phyloP scores from a whole-genome alignment of 1,284 basidiomycete genomes.

The Wolfiporia cocos region DNA sequence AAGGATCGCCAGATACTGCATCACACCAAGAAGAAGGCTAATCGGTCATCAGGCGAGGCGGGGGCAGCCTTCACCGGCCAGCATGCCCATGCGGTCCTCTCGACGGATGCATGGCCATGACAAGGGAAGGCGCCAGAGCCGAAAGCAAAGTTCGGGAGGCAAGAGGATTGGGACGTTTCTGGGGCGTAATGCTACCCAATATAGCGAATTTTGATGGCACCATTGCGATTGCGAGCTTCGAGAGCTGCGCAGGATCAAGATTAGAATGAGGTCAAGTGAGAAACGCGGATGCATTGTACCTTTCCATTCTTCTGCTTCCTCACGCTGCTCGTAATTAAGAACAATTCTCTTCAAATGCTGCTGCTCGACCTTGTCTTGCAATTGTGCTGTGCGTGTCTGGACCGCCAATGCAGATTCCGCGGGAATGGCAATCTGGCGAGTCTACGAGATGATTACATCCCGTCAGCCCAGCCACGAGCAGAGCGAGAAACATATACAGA shows the following conservation, averaged over 20 bases:
- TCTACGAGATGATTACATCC: conserved; percentile 34
- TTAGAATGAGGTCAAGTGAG: conserved; percentile 1
- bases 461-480: background rate
- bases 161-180: no score
- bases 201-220: conserved; percentile 68
- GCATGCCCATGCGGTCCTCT: conserved; percentile 6
- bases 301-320: conserved; percentile 76
- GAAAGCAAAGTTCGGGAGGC: conserved; percentile 12
- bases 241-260: conserved; percentile 37
- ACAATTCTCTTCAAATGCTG: conserved; percentile 94
- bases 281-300: conserved; percentile 35
- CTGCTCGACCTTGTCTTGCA: conserved; percentile 91
- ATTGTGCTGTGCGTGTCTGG: conserved; percentile 84
- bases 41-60: conserved; percentile 16
- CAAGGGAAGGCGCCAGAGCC: conserved; percentile 14
- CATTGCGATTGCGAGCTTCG: conserved; percentile 58
- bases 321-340: conserved; percentile 78
- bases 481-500: conserved; percentile 23
- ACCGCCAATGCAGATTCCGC: conserved; percentile 81
- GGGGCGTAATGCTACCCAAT: conserved; percentile 37
- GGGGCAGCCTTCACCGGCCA: conserved; percentile 12
- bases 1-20: conserved; percentile 13
- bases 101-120: conserved; percentile 8
- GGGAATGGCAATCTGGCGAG: conserved; percentile 83
- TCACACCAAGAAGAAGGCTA: conserved; percentile 15